These are phyloP conservation scores for Pseudopyricularia cyperi DNA, from an alignment of 2,329 filamentous ascomycete genomes.

Conservation along the genomic window DNA sequence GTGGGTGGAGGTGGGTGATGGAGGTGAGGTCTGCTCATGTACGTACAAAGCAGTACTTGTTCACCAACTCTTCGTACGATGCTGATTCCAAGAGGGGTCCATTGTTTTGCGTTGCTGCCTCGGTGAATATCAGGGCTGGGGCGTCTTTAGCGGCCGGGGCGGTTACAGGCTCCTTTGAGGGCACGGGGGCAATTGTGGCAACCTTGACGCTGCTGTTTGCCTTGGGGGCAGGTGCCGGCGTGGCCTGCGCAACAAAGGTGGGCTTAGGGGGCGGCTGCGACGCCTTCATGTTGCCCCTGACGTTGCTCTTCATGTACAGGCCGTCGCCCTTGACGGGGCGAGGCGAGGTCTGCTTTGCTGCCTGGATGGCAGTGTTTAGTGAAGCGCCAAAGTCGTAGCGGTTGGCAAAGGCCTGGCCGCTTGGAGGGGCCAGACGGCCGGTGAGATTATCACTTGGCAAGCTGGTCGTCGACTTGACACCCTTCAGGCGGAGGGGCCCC, in stretches of 20 bases:
- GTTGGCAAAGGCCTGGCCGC: slow-evolving; percentile 70
- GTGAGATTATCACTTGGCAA: slow-evolving; percentile 50
- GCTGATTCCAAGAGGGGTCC: slow-evolving; percentile 58
- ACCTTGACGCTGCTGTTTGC: not conserved
- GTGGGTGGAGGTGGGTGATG: not conserved
- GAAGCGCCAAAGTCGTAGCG: slow-evolving; percentile 97
- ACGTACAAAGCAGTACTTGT: slow-evolving; percentile 99
- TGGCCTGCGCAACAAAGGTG: not conserved
- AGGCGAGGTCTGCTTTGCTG: slow-evolving; percentile 44
- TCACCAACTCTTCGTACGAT: slow-evolving; percentile 91
- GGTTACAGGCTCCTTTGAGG: not conserved
- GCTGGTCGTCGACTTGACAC: slow-evolving; percentile 48
- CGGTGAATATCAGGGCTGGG: slow-evolving; percentile 5
- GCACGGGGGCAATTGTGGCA: not conserved
- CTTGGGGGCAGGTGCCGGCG: not conserved
- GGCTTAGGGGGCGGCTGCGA: slow-evolving; percentile 1
- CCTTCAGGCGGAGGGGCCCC: slow-evolving; percentile 55
- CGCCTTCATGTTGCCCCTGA: slow-evolving; percentile 16
- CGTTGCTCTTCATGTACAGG: slow-evolving; percentile 41
- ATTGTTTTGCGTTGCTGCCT: slow-evolving; percentile 14
- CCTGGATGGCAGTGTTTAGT: slow-evolving; percentile 67
- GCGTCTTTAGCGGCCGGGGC: slow-evolving; percentile 7
- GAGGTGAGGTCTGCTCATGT: slow-evolving; percentile 22
- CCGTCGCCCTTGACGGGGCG: slow-evolving; percentile 22
- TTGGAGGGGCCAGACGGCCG: slow-evolving; percentile 37